A percentile compares a stretch with the other conserved stretches of the same genome.
These are phyloP conservation scores for Cenchrus fungigraminus DNA, from an alignment of 176 grass and related monocot species.

Conservation along the genomic window DNA sequence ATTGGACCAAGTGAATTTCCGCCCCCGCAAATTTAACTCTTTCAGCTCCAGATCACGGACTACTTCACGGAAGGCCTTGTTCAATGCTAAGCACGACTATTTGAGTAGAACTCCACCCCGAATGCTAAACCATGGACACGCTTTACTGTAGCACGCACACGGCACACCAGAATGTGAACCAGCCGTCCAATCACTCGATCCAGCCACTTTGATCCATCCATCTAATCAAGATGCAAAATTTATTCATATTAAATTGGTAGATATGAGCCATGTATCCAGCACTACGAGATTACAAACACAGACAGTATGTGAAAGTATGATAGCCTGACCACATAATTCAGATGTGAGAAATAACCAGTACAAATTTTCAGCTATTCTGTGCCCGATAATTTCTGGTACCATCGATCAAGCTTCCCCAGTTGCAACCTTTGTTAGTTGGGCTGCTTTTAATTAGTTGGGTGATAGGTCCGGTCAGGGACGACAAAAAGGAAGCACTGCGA, in stretches of 20 bases:
- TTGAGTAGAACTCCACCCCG: background rate
- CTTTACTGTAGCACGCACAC: background rate
- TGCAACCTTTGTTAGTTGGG: background rate
- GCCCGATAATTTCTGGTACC: slow-evolving; percentile 47
- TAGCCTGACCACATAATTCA: slow-evolving; percentile 32
- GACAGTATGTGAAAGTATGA: slow-evolving; percentile 27
- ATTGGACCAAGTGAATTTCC: too few species aligned
- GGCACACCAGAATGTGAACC: background rate
- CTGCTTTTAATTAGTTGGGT: background rate
- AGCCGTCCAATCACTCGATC: background rate
- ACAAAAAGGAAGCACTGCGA: background rate
- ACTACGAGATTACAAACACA: slow-evolving; percentile 27
- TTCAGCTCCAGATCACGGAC: too few species aligned
- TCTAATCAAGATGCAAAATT: background rate
- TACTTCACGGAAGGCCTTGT: too few species aligned
- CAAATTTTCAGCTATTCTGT: slow-evolving; percentile 24
- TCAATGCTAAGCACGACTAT: too few species aligned
- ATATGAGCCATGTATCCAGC: background rate
- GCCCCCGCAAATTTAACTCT: too few species aligned
- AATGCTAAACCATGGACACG: background rate
- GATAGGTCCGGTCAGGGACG: background rate
- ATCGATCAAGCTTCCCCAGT: background rate
- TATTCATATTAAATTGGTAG: slow-evolving; percentile 12
- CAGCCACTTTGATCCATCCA: background rate
- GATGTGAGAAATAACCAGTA: slow-evolving; percentile 27